Evolutionary conservation across 805 yeast genomes (phyloP), one percentile per base, ranked within the genome.

Genomic region (Soucietia sequanensis): DNA sequence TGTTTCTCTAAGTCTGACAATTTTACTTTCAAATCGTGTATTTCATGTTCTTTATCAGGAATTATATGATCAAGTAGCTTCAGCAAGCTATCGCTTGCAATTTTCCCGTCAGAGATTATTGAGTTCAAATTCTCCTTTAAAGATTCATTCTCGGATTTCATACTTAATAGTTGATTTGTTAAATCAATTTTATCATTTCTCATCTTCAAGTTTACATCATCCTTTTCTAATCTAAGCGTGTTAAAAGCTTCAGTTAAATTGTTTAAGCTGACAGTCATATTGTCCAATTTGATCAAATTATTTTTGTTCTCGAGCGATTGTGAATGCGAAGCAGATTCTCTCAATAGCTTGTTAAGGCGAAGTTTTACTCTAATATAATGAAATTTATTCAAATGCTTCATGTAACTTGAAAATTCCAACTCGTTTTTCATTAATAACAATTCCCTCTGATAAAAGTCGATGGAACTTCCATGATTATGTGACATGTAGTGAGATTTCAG

Each of bases 401-500:
- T 49, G 52, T 75, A 80, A 31, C 70, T 66, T 3, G 76, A 63
- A 46, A 82, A 81, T 31, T 79, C 82, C 24, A 78, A 59, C 49
- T 81, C 88, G 51, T 81, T 82, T 33, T 70, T 70, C 38, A 69
- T 46, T 23, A 81, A 60, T 35, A 81, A 52, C 11, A 80, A 57
- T 47, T 82, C 86, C 37, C 86, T 62, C 35, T 75, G 75, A 39
- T 74, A 78, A 43, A 69, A 78, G 24, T 72, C 72, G 10, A 70
- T 31, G 0, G 62, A 50, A 4, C 55, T 56, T 1, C 53, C 53
- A 9, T 34, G 4, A 27, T 23, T 9, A 6, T 13, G 19, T 7
- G 11, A 12, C 16, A 24, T 18, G 19, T 15, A 27, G 14, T 27
- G 29, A 15, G 29, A 19, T 9, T 27, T 27, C n/a, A 27, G 3